Evolutionary conservation across 73 alveolate genomes (phyloP), one percentile per base, ranked within the genome.

Genomic region (Symbiodinium natans): DNA sequence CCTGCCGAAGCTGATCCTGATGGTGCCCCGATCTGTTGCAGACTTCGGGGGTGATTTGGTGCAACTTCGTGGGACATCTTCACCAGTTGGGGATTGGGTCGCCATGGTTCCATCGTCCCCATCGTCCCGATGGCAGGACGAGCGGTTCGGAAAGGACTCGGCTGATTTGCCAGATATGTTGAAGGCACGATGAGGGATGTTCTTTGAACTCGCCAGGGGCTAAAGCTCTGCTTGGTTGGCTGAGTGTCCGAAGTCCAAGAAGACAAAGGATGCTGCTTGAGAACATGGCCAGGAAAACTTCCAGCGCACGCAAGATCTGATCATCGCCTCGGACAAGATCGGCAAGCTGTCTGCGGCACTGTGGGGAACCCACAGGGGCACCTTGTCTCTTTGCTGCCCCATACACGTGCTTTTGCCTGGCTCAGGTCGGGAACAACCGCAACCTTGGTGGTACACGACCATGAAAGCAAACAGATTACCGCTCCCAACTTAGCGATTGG

Each of bases 391-490:
- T 46, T 46, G 59, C 6, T 9, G 13, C 13, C 13, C 13, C 59
- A 9, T 6, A 13, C 6, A 46, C 13, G 59, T 46, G 13, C 21
- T 9, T 9, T 46, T 13, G 59, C 59, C 19, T 41, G 38, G 17
- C 63, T 3, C 23, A 89, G 95, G 95, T 92, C 92, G 27, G 98
- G 98, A 9, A 92, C 92, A 29, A 92, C 98, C 2, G 98, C 98
- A 40, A 92, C 98, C 15, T 73, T 92, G 82, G 98, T 86, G 9
- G 89, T 92, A 41, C 89, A 74, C 48, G 92, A 92, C 33, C 98
- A 92, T 41, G 90, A 17, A 40, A 74, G 80, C 82, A 74, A 75
- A 25, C 83, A 42, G 40, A 31, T 73, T 25, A 92, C 98, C 9
- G 95, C 59, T 46, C 21, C 33, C 40, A n/a, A 3, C 80, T 63